These are phyloP conservation scores for Apiotrichum veenhuisii DNA, from an alignment of 1,284 basidiomycete species.

Conservation along the genomic window DNA sequence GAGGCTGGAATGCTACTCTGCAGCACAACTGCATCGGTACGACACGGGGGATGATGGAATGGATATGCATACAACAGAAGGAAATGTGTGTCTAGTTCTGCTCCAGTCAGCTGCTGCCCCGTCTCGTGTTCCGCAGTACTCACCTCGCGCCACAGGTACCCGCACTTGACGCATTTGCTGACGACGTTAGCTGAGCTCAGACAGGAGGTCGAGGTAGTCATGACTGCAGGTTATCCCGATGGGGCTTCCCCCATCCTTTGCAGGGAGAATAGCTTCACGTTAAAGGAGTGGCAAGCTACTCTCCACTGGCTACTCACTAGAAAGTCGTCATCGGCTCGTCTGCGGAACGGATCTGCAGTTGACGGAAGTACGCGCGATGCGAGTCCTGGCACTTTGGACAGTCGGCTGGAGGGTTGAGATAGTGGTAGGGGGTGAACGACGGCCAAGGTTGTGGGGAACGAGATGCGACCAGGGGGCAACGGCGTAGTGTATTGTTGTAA, in stretches of 20 bases:
- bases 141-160: slow-evolving; percentile 49
- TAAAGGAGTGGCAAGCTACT: too few species aligned
- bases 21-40: too few species aligned
- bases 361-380: slow-evolving; percentile 82
- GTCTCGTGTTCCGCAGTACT: slow-evolving; percentile 16
- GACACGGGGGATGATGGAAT: not conserved
- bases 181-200: not conserved
- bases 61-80: slow-evolving; percentile 6
- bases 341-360: slow-evolving; percentile 92
- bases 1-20: too few species aligned
- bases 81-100: slow-evolving; percentile 4
- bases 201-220: too few species aligned
- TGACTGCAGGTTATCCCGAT: too few species aligned
- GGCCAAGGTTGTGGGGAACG: not conserved
- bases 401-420: slow-evolving; percentile 9
- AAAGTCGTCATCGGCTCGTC: slow-evolving; percentile 97
- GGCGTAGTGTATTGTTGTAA: too few species aligned
- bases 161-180: slow-evolving; percentile 48
- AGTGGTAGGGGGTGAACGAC: not conserved
- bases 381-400: slow-evolving; percentile 90
- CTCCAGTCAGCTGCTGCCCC: not conserved
- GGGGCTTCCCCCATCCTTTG: too few species aligned
- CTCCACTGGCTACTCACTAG: slow-evolving; percentile 56
- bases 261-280: too few species aligned
- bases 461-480: not conserved